Evolutionary conservation across 306 rosid genomes (phyloP).

Genomic region (Casuarina glauca): DNA sequence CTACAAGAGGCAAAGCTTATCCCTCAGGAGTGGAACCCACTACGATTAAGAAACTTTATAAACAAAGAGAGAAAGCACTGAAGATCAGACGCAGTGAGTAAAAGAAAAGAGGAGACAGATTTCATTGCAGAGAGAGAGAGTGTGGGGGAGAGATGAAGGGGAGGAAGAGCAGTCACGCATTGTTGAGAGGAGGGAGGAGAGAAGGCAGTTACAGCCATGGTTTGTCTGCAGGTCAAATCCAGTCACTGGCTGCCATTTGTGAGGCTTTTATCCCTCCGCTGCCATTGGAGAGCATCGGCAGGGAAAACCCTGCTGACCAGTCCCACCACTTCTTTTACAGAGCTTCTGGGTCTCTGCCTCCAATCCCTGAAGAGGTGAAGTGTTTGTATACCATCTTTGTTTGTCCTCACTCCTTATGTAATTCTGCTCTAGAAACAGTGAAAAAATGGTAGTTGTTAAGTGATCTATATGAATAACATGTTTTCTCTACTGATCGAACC

Average conservation of each 20-base stretch:
- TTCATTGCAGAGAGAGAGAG: neutral
- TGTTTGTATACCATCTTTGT: neutral
- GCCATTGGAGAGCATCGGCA: slow-evolving; percentile 17
- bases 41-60: neutral
- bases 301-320: slow-evolving; percentile 19
- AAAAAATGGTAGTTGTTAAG: neutral
- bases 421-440: neutral
- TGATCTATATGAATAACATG: neutral
- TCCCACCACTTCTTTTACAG: slow-evolving; percentile 42
- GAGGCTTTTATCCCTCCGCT: slow-evolving; percentile 74
- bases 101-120: neutral
- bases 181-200: slow-evolving; percentile 50
- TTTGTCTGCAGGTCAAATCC: slow-evolving; percentile 60
- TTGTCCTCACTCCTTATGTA: neutral
- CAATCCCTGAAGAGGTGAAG: slow-evolving; percentile 80
- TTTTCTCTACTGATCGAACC: slow-evolving; percentile 2
- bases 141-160: slow-evolving; percentile 29
- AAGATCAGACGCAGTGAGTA: neutral
- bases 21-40: too few relatives aligned
- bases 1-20: too few relatives aligned
- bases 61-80: neutral
- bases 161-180: slow-evolving; percentile 39
- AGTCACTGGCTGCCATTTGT: slow-evolving; percentile 60
- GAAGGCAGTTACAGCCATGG: slow-evolving; percentile 57
- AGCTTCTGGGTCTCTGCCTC: slow-evolving; percentile 56